Evolutionary conservation across 2,329 filamentous ascomycete species (phyloP).

Genomic region (Aspergillus sp.): DNA sequence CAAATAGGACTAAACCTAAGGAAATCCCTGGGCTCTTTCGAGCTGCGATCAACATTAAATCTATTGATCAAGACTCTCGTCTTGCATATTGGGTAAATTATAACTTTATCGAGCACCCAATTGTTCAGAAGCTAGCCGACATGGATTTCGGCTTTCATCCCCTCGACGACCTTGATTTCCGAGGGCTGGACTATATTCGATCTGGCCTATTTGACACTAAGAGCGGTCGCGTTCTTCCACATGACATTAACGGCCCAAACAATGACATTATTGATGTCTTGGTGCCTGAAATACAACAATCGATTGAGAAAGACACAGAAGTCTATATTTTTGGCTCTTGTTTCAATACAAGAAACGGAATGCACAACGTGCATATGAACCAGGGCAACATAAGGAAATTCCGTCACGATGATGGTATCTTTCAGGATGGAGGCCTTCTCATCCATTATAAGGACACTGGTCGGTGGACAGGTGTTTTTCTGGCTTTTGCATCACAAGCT

Average conservation of each 20-base stretch:
- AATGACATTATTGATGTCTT: slow-evolving; percentile 34
- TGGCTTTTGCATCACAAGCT: slow-evolving; percentile 19
- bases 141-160: slow-evolving; percentile 12
- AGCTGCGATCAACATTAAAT: slow-evolving; percentile 20
- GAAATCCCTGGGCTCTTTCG: slow-evolving; percentile 11
- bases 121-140: slow-evolving; percentile 8
- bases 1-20: neutral
- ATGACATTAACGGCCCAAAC: slow-evolving; percentile 15
- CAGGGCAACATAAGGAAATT: slow-evolving; percentile 15
- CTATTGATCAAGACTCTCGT: slow-evolving; percentile 14
- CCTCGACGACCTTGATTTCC: slow-evolving; percentile 1
- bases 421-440: slow-evolving; percentile 18
- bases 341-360: slow-evolving; percentile 7
- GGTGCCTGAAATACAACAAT: slow-evolving; percentile 11
- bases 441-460: slow-evolving; percentile 7
- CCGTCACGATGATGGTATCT: slow-evolving; percentile 12
- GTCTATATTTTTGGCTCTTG: slow-evolving; percentile 17
- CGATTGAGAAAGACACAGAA: slow-evolving; percentile 11
- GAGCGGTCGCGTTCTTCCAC: slow-evolving; percentile 16
- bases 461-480: slow-evolving; percentile 17
- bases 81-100: slow-evolving; percentile 18
- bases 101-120: slow-evolving; percentile 10
- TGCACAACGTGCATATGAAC: slow-evolving; percentile 23
- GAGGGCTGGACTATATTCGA: slow-evolving; percentile 17
- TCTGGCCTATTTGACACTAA: slow-evolving; percentile 13